Base-by-base conservation (phyloP, 2,329 filamentous ascomycete species). In the Chaetomiaceae sp. region DNA sequence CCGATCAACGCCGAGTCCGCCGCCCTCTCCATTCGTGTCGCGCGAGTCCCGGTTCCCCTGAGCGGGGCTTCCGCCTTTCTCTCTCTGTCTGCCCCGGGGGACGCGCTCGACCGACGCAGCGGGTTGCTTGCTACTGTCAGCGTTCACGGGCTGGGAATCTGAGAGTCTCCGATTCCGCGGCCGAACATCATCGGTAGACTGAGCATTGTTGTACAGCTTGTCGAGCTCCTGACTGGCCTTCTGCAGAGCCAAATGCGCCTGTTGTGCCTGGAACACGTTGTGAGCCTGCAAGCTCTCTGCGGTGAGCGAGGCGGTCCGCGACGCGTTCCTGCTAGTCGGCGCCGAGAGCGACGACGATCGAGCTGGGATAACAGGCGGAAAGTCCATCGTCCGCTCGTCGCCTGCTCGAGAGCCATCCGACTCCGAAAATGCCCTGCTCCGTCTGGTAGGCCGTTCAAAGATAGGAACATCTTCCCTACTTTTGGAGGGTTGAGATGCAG, bases 321-420 rank as follows among this genome's bases (percentile, higher is more conserved):
- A 82, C 6, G 65, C 71, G 59, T 82, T 82, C 37, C 79, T 74
- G 63, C 81, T 85, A 1, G 81, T 83, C 2, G 81, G 79, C 1
- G 82, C 82, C 3, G 83, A 85, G 7, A 85, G 70, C 14, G 82
- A 85, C 1, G 83, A 84, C 37, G 76, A 76, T 39, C 82, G 76
- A 31, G 71, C 65, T 1, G 82, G 82, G 29, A 85, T 76, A 7
- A 71, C 69, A 9, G 82, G 83, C 9, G 82, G 78, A 53, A 75
- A 83, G 64, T 85, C 82, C 51, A 83, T 80, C 0, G 81, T 84
- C 23, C 79, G 73, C 59, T 78, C 74, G 51, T 81, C 77, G 2
- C 68, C 69, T 1, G 64, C 64, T 20, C 65, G 63, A 27, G 72
- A 75, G 12, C 72, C 70, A 56, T 80, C 75, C 1, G 76, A 77